Base-by-base conservation (phyloP, 2,329 filamentous ascomycete species). In the Teratosphaeria destructans region DNA sequence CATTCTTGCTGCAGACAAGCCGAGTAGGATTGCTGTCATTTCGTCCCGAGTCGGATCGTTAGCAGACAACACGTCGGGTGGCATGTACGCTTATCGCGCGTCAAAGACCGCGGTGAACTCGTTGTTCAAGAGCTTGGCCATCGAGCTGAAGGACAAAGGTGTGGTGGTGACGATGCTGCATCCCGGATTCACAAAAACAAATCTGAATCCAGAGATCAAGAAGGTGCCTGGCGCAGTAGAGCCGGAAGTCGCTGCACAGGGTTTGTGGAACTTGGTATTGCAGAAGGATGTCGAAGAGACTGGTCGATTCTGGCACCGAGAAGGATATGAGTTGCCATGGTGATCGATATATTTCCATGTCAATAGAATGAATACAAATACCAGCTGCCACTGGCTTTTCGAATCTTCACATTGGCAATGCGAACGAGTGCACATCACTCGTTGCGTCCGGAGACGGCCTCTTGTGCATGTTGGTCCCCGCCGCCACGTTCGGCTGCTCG, bases 71-170 rank as follows among this genome's bases (percentile, higher is more conserved):
- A 67, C 61, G 56, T 70, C 71, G 0, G 76, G 78, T 12, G 74
- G 76, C 5, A 67, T 62, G 43, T 78, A 79, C 56, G 73, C 76
- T 1, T 79, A 79, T 57, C 74, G 77, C 3, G 70, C 72, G 1
- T 74, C 69, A 12, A 79, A 78, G 63, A 73, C 77, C 3, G 77
- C 75, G 7, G 71, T 78, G 32, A 77, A 79, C 61, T 72, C 68
- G 47, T 66, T 79, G 12, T 76, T 74, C 56, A 76, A 77, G 67
- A 76, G 68, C 60, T 61, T 79, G 65, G 71, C 75, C 2, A 64
- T 78, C 54, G 76, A 79, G 61, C 61, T 79, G 58, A 70, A 65
- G 56, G 68, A 68, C 5, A 72, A 74, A 59, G 72, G 73, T 11
- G 70, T 79, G 2, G 68, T 72, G 4, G 75, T 79, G 3, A 64